Percentiles rank a stretch among this genome's conserved stretches.
These are phyloP conservation scores for Eleusine indica DNA, from an alignment of 176 grass and related monocot genomes.

Conservation along the genomic window DNA sequence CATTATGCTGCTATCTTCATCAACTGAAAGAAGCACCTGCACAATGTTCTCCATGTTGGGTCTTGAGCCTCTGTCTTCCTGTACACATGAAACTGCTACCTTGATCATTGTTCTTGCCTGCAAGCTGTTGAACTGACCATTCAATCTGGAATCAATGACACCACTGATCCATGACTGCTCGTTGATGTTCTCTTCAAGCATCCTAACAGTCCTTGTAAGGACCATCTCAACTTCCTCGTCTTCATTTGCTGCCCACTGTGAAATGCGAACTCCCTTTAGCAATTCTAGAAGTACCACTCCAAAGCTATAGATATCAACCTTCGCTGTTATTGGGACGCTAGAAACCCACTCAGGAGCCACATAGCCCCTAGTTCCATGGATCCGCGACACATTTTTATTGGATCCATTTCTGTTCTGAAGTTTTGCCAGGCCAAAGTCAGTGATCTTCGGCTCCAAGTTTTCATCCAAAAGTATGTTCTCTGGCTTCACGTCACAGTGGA, in stretches of 20 bases:
- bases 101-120: slow-evolving; percentile 49
- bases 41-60: slow-evolving; percentile 48
- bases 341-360: slow-evolving; percentile 58
- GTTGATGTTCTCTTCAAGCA: slow-evolving; percentile 34
- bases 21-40: slow-evolving; percentile 53
- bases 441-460: slow-evolving; percentile 46
- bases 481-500: slow-evolving; percentile 46
- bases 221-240: slow-evolving; percentile 25
- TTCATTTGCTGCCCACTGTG: slow-evolving; percentile 30
- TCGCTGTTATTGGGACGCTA: slow-evolving; percentile 58
- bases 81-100: slow-evolving; percentile 42
- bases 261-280: slow-evolving; percentile 45
- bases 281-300: slow-evolving; percentile 72
- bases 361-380: slow-evolving; percentile 65
- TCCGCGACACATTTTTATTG: slow-evolving; percentile 32
- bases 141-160: slow-evolving; percentile 49
- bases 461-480: slow-evolving; percentile 46
- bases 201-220: slow-evolving; percentile 12
- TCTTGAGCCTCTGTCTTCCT: slow-evolving; percentile 51
- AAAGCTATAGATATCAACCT: slow-evolving; percentile 72
- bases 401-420: slow-evolving; percentile 42
- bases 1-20: slow-evolving; percentile 27
- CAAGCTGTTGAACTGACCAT: slow-evolving; percentile 33
- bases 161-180: slow-evolving; percentile 36
- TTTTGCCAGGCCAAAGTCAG: slow-evolving; percentile 52